Percentiles rank a stretch among this genome's conserved stretches.
Conservation (phyloP, 2,329 filamentous ascomycete genomes). For the Phyllosticta capitalensis region DNA sequence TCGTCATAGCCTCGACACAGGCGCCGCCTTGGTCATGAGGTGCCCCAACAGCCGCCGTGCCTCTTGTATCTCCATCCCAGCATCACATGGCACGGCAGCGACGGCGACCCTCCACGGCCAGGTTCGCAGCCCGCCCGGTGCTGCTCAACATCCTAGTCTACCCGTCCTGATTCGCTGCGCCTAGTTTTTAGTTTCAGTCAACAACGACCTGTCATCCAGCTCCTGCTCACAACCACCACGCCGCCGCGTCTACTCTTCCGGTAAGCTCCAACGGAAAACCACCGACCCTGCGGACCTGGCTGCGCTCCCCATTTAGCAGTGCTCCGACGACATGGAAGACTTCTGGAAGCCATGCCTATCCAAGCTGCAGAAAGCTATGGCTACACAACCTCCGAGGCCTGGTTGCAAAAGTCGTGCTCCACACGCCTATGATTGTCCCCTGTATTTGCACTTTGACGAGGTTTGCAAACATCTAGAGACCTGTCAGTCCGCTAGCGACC, state of each 20-base stretch:
- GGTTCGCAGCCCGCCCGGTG: slow-evolving; percentile 2
- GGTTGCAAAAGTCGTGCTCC: too few relatives aligned
- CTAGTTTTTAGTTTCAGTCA: slow-evolving; percentile 5
- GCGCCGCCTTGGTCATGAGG: slow-evolving; percentile 9
- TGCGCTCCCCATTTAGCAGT: slow-evolving; percentile 7
- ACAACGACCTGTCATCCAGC: slow-evolving; percentile 8
- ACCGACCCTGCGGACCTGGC: background rate
- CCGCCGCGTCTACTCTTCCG: background rate
- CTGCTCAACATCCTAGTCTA: slow-evolving; percentile 1
- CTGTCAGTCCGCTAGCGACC: background rate
- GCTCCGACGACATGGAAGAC: slow-evolving; percentile 7
- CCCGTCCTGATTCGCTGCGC: slow-evolving; percentile 4
- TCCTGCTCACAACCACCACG: background rate
- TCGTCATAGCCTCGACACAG: background rate
- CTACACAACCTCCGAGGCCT: background rate
- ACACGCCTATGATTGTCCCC: background rate
- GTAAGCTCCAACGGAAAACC: background rate
- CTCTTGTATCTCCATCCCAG: slow-evolving; percentile 6
- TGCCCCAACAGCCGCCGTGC: slow-evolving; percentile 12
- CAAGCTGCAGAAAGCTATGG: background rate
- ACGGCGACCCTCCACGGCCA: background rate
- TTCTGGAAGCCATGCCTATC: slow-evolving; percentile 8
- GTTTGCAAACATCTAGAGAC: background rate
- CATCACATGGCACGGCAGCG: slow-evolving; percentile 9
- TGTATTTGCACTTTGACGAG: background rate